Percentiles rank a stretch among this genome's conserved stretches.
These are phyloP conservation scores for Ceratobasidium sp. DNA, from an alignment of 1,284 basidiomycete genomes.

Conservation along the genomic window DNA sequence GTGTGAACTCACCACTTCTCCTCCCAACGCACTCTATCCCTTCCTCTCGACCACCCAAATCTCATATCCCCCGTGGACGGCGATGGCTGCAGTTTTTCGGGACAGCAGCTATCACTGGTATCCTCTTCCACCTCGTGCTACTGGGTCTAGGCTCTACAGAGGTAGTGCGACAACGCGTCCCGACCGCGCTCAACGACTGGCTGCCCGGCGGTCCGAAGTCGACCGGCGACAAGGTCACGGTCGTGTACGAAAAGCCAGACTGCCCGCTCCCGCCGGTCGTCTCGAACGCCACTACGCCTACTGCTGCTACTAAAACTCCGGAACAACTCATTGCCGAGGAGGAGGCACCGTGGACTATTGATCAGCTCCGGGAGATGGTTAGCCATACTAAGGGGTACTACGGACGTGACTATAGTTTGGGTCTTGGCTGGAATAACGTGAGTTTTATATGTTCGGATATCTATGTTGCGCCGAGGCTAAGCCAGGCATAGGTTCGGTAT, in stretches of 20 bases:
- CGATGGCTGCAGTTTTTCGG: constrained; percentile 43
- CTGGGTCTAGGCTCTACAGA: constrained; percentile 44
- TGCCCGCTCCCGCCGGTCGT: not conserved
- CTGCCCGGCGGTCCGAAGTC: constrained; percentile 34
- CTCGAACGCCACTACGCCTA: constrained; percentile 1
- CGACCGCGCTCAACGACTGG: constrained; percentile 43
- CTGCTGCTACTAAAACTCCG: constrained; percentile 9
- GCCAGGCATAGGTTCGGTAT: constrained; percentile 45
- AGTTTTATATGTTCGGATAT: constrained; percentile 10
- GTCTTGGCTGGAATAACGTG: constrained; percentile 49
- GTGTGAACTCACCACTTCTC: constrained; percentile 39
- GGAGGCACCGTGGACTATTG: constrained; percentile 44
- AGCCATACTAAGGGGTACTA: constrained; percentile 48
- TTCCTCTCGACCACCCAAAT: constrained; percentile 31
- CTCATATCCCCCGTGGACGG: constrained; percentile 28
- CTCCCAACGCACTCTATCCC: constrained; percentile 19
- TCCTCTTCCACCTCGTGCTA: constrained; percentile 45
- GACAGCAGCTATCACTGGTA: constrained; percentile 43
- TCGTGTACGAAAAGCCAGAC: constrained; percentile 33
- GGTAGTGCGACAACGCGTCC: constrained; percentile 30
- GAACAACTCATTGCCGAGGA: constrained; percentile 36
- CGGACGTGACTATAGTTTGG: constrained; percentile 48
- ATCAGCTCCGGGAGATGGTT: constrained; percentile 47
- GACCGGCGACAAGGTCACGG: constrained; percentile 24
- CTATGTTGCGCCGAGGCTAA: constrained; percentile 11